Evolutionary conservation across 331 rosid genomes (phyloP).

Genomic region (Malus hybrid): DNA sequence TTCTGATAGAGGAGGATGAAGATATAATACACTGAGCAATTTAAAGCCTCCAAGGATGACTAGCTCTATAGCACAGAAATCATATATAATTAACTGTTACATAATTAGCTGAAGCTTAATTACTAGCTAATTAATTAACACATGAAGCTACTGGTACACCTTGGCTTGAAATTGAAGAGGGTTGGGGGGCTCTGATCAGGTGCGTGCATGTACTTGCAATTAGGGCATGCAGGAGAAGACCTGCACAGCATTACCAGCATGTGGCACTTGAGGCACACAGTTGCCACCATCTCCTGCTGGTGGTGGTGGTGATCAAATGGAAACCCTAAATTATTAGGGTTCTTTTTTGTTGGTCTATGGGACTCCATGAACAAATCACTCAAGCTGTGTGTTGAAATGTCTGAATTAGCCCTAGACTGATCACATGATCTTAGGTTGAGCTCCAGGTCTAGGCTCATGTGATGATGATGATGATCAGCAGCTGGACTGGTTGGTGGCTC

Average conservation of each 20-base stretch:
- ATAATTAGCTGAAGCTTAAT: not conserved
- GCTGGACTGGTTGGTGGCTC: constrained; percentile 14
- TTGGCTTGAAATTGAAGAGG: constrained; percentile 51
- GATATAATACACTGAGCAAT: not conserved
- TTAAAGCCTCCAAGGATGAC: not conserved
- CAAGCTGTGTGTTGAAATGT: constrained; percentile 11
- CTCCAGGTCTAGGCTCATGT: constrained; percentile 71
- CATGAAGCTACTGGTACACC: constrained; percentile 30
- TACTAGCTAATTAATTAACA: constrained; percentile 19
- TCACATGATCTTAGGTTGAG: constrained; percentile 61
- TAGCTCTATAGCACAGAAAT: not conserved
- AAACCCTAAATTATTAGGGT: constrained; percentile 42
- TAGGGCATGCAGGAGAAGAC: constrained; percentile 88
- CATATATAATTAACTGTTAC: not conserved
- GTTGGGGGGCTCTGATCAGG: constrained; percentile 49
- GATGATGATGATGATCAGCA: not conserved
- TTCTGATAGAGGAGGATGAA: not conserved
- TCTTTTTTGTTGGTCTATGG: constrained; percentile 7
- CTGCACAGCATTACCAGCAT: constrained; percentile 87
- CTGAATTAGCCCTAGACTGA: constrained; percentile 20
- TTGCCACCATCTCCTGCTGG: constrained; percentile 69
- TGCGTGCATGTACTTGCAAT: constrained; percentile 87
- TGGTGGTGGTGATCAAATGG: constrained; percentile 19
- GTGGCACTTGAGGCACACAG: constrained; percentile 85
- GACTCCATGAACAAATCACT: constrained; percentile 20